These are phyloP conservation scores for Kluyveromyces lactis DNA, from an alignment of 805 yeast genomes.

Conservation along the genomic window DNA sequence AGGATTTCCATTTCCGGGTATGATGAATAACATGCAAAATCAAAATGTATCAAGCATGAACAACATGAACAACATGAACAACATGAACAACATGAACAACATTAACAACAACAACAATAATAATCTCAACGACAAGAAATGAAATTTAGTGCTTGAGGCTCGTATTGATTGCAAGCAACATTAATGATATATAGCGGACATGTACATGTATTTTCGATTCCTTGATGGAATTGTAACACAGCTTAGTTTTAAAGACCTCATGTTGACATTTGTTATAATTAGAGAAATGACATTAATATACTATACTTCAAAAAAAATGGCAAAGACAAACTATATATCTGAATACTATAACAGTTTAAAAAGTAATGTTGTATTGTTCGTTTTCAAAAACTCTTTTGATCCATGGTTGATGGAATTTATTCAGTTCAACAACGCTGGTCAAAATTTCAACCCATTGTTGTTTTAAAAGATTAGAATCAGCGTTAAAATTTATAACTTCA, in stretches of 20 bases:
- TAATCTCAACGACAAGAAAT: conserved; percentile 7
- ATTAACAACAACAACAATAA: conserved; percentile 7
- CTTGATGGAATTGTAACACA: too few relatives aligned
- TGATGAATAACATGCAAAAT: conserved; percentile 31
- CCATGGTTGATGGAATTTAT: conserved; percentile 57
- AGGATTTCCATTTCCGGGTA: conserved; percentile 30
- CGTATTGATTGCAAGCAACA: background rate
- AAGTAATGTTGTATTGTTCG: conserved; percentile 2
- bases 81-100: conserved; percentile 2
- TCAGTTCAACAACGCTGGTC: conserved; percentile 46
- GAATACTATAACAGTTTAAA: too few relatives aligned
- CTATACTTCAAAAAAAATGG: too few relatives aligned
- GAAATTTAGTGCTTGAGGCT: background rate
- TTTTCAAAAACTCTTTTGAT: conserved; percentile 35
- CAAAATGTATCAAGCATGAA: conserved; percentile 8
- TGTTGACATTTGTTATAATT: too few relatives aligned
- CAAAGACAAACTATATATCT: too few relatives aligned
- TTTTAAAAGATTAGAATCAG: conserved; percentile 59
- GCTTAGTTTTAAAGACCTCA: too few relatives aligned
- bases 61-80: background rate
- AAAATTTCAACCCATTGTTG: conserved; percentile 56
- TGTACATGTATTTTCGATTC: background rate
- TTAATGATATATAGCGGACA: background rate
- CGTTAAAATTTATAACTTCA: conserved; percentile 78
- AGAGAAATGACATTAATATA: too few relatives aligned